Percentiles rank a stretch among this genome's conserved stretches.
Conservation (phyloP, 306 rosid genomes). For the Prunus kanzakura region DNA sequence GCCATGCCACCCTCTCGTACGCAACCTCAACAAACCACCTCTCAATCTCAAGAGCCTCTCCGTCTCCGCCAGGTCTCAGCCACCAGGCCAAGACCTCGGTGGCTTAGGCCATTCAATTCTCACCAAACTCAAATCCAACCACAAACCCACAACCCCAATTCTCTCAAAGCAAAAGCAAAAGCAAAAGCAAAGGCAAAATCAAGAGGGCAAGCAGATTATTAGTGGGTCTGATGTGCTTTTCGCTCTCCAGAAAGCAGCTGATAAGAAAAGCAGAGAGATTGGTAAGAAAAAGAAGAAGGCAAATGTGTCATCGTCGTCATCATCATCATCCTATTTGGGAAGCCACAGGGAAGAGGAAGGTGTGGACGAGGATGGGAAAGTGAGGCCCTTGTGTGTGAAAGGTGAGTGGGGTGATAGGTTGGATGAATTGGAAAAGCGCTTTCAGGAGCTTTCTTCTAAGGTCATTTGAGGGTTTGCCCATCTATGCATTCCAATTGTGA, state of each 20-base stretch:
- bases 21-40: slow-evolving; percentile 20
- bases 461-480: slow-evolving; percentile 13
- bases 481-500: background rate
- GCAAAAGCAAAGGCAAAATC: slow-evolving; percentile 9
- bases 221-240: slow-evolving; percentile 67
- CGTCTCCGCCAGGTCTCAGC: slow-evolving; percentile 32
- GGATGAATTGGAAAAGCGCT: slow-evolving; percentile 56
- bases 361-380: slow-evolving; percentile 28
- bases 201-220: slow-evolving; percentile 28
- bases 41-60: slow-evolving; percentile 1
- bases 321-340: slow-evolving; percentile 27
- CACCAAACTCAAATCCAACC: slow-evolving; percentile 23
- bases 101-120: slow-evolving; percentile 29
- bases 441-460: slow-evolving; percentile 48
- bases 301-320: background rate
- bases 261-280: slow-evolving; percentile 19
- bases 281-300: slow-evolving; percentile 30
- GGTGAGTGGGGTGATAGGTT: slow-evolving; percentile 47
- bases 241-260: slow-evolving; percentile 61
- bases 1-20: slow-evolving; percentile 12
- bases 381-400: slow-evolving; percentile 47
- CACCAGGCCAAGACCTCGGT: slow-evolving; percentile 23
- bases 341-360: slow-evolving; percentile 19
- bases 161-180: background rate
- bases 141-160: slow-evolving; percentile 12